Evolutionary conservation across 805 yeast genomes (phyloP), one percentile per base, ranked within the genome.

Genomic region (Citeromyces nyonsensis): DNA sequence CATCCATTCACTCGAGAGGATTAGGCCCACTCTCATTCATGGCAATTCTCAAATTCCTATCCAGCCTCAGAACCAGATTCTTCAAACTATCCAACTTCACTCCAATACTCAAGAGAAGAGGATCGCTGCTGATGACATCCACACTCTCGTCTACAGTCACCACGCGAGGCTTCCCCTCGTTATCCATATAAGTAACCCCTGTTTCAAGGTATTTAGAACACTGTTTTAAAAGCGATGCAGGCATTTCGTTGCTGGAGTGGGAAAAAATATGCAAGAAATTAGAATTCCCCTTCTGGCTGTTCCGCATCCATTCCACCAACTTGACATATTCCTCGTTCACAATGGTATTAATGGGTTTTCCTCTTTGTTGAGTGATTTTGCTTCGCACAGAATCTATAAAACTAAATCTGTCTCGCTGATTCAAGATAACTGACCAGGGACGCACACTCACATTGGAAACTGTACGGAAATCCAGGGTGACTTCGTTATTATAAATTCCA

Each of bases 91-190:
- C 77, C 38, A 79, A 54, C 43, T 78, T 78, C 4, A 79, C 66
- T 39, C 70, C 63, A 2, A 75, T 64, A 32, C 78, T 68, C 26
- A 77, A 57, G 33, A 79, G 48, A 6, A 69, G 61, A 3, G 86
- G 86, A 43, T 79, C 88, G 15, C 79, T 73, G 3, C 77, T 66
- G 18, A 71, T 62, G 3, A 74, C 72, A 36, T 70, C 72, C 14
- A 73, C 53, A 35, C 69, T 72, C 37, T 68, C 75, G 38, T 57
- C 53, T 15, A 76, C 72, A 44, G 71, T 69, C 15, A 76, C 85
- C 29, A 76, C 83, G 40, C 36, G 35, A 5, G 57, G 49, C 2
- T 41, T 30, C 9, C 45, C 44, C 6, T 40, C 37, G 32, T 55
- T 59, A 28, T 59, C 56, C 36, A 66, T 55, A 47, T 66, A 77